Evolutionary conservation across 2,329 filamentous ascomycete genomes (phyloP), one percentile per base, ranked within the genome.

Genomic region (Niveomyces coronatus): DNA sequence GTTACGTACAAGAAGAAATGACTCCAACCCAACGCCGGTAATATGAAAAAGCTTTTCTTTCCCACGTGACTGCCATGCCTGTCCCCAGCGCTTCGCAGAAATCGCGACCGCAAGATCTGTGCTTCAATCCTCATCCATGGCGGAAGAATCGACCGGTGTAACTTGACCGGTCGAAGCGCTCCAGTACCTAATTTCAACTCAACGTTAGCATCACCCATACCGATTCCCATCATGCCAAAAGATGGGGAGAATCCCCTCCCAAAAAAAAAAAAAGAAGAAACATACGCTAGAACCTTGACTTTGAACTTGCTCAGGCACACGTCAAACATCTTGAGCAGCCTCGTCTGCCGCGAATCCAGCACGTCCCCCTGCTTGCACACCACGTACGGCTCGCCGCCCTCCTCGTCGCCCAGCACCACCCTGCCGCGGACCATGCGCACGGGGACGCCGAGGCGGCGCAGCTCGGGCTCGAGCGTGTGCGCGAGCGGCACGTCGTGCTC

Each of bases 261-360:
- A 31, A 20, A 26, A 27, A 31, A 14, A 7, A 23, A 24, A n/a
- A 32, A 5, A 10, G 14, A 15, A 15, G 45, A 28, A 31, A 68
- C 71, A 60, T 71, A 82, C 55, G 87, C 88, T 59, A 83, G 65
- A 47, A 94, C 65, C 53, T 78, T 72, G 42, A 98, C 79, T 58
- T 72, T 80, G 67, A 98, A 98, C 65, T 96, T 87, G 42, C 86
- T 85, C 63, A 91, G 76, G 45, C 84, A 85, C 41, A 95, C 76
- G 37, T 86, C 82, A 63, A 98, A 96, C 53, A 94, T 71, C 75
- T 96, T 96, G 61, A 98, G 62, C 55, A 98, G 65, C 47, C 87
- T 82, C 41, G 91, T 95, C 71, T 98, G 91, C 51, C 89, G 75
- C 49, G 84, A 88, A 62, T 95, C 88, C 49, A 98, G 64, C 31